Evolutionary conservation across 2,329 filamentous ascomycete species (phyloP), one percentile per base, ranked within the genome.

Genomic region (Penicillium verrucosum): DNA sequence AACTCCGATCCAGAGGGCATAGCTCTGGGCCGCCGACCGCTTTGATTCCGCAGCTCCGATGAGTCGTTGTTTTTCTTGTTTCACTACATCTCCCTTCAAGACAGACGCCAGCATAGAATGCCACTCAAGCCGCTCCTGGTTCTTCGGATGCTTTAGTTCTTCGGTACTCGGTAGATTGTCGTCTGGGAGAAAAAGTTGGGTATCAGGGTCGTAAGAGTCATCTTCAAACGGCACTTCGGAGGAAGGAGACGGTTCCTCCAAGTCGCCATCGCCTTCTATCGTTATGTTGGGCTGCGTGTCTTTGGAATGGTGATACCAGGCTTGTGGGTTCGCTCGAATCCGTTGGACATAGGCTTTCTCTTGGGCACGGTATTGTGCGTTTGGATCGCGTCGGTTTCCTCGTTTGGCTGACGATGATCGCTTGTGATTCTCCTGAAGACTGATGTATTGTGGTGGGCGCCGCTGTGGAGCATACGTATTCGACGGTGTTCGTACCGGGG

Each of bases 81-180:
- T 90, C 56, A 99, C 93, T 9, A 99, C 94, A 73, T 99, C 94
- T 63, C 94, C 94, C 1, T 92, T 97, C 64, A 99, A 78, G 4
- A 99, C 94, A 14, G 93, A 95, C 58, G 93, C 90, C 55, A 99
- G 78, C 94, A 99, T 99, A 3, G 91, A 91, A 75, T 99, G 92
- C 94, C 94, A 99, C 75, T 99, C 94, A 25, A 99, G 80, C 43
- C 93, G 83, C 74, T 97, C 94, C 59, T 92, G 84, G 69, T 92
- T 97, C 61, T 87, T 86, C 1, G 92, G 89, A 66, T 97, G 89
- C 73, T 89, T 89, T 51, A 97, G 76, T 72, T 99, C 94, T 68
- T 97, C 94, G 25, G 90, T 82, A 4, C 90, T 94, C 0, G 92
- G 92, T 67, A 94, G 89, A 63, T 91, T 84, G 64, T 94, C 89